Evolutionary conservation across 1,139 yeast species (phyloP).

Genomic region (Candida labiduridarum): DNA sequence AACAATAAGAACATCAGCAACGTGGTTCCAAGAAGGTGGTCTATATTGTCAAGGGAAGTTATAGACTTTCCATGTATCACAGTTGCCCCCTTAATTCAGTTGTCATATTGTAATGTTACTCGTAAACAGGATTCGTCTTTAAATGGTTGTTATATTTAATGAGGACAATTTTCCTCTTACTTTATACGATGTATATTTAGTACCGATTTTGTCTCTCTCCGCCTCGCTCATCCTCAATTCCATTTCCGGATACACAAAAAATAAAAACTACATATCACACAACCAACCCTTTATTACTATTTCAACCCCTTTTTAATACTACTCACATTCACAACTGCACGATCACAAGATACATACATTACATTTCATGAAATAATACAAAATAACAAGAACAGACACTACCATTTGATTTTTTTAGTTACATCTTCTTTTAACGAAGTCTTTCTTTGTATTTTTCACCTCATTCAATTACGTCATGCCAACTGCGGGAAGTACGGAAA

Average conservation of each 20-base stretch:
- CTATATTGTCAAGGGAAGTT: too few relatives aligned
- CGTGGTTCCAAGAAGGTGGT: too few relatives aligned
- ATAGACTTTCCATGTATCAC: too few relatives aligned
- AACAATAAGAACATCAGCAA: too few relatives aligned
- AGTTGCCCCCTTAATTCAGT: too few relatives aligned
- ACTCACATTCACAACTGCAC: neutral
- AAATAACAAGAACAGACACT: neutral
- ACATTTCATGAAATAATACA: neutral
- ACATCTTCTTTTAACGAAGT: neutral
- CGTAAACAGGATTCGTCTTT: too few relatives aligned
- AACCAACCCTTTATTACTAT: neutral
- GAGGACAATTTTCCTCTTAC: neutral
- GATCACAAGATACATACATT: neutral
- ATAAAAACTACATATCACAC: neutral
- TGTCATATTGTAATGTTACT: too few relatives aligned
- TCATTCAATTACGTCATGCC: neutral
- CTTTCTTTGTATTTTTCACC: neutral
- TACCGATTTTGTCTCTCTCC: too few relatives aligned
- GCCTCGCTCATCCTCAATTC: too few relatives aligned
- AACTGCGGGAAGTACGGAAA: slow-evolving; percentile 1
- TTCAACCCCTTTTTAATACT: neutral
- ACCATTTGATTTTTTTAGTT: neutral
- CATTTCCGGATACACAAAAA: neutral
- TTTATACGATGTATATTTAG: neutral
- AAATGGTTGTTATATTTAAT: too few relatives aligned